A percentile compares a stretch with the other conserved stretches of the same genome.
These are phyloP conservation scores for Fragilariopsis cylindrus DNA, from an alignment of 108 stramenopile species.

Conservation along the genomic window DNA sequence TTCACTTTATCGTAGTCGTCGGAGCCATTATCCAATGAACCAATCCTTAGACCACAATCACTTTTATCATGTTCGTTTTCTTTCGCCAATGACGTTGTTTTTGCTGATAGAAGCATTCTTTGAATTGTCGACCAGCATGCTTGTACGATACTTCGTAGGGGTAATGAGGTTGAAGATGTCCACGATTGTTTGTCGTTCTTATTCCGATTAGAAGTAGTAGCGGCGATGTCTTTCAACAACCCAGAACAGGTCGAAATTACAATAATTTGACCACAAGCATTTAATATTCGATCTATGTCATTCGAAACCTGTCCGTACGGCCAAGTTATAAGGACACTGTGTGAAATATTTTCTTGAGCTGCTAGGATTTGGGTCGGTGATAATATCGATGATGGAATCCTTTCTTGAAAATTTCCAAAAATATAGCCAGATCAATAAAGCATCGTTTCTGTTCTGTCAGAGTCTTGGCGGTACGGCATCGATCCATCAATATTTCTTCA, in stretches of 20 bases:
- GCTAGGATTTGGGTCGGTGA: background rate
- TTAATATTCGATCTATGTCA: conserved; percentile 24
- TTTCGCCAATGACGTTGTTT: conserved; percentile 9
- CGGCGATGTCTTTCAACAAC: conserved; percentile 23
- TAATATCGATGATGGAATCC: background rate
- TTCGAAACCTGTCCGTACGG: conserved; percentile 5
- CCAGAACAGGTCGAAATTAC: conserved; percentile 15
- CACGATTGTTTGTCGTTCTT: background rate
- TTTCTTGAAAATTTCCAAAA: background rate
- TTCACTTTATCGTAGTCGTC: background rate
- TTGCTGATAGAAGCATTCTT: conserved; percentile 17
- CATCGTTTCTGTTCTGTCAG: conserved; percentile 6
- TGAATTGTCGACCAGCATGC: conserved; percentile 28
- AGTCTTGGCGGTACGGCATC: conserved; percentile 7
- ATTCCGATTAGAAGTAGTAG: background rate
- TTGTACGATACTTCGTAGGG: conserved; percentile 22
- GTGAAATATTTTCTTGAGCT: conserved; percentile 8
- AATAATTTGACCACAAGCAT: conserved; percentile 16
- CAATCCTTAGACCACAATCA: background rate
- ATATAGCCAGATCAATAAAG: conserved; percentile 1
- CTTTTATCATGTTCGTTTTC: background rate
- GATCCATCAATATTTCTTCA: conserved; percentile 6
- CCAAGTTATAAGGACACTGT: conserved; percentile 7
- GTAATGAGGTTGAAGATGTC: conserved; percentile 7
- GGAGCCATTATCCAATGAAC: background rate